Conservation (phyloP, 805 yeast genomes). For the Pichia exigua region DNA sequence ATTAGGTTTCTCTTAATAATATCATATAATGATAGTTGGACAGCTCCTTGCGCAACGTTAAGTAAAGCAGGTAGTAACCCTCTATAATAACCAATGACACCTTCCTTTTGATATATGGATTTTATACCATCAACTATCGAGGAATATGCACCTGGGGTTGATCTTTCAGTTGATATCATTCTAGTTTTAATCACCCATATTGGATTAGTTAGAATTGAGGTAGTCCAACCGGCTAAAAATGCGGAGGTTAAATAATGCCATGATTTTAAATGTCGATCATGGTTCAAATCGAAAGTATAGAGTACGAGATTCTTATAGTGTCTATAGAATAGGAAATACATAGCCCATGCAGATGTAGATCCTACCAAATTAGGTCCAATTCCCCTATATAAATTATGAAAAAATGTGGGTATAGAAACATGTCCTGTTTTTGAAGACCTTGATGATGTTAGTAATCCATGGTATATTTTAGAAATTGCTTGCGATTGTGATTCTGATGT, state of each 20-base stretch:
- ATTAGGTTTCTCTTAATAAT: constrained; percentile 44
- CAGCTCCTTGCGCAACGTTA: constrained; percentile 82
- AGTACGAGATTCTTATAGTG: constrained; percentile 37
- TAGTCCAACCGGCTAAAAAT: constrained; percentile 63
- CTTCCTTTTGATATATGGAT: constrained; percentile 44
- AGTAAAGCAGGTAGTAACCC: constrained; percentile 73
- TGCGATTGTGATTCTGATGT: constrained; percentile 24
- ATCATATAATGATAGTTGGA: constrained; percentile 84
- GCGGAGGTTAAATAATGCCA: constrained; percentile 47
- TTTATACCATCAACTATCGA: constrained; percentile 50
- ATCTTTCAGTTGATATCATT: constrained; percentile 52
- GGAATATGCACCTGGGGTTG: constrained; percentile 43
- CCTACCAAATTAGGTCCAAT: constrained; percentile 75
- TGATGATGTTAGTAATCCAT: constrained; percentile 13
- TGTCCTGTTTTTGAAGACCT: not conserved
- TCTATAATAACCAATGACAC: constrained; percentile 67
- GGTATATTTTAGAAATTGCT: constrained; percentile 21
- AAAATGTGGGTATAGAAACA: constrained; percentile 6
- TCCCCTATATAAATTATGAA: constrained; percentile 56
- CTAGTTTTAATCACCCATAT: constrained; percentile 94
- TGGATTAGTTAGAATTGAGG: constrained; percentile 80
- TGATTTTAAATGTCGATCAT: constrained; percentile 28
- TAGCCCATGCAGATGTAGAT: constrained; percentile 81
- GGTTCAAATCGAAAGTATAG: constrained; percentile 3
- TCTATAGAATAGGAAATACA: constrained; percentile 75